Evolutionary conservation across 169 alveolate species (phyloP).

Genomic region (Cryptosporidium ubiquitum): DNA sequence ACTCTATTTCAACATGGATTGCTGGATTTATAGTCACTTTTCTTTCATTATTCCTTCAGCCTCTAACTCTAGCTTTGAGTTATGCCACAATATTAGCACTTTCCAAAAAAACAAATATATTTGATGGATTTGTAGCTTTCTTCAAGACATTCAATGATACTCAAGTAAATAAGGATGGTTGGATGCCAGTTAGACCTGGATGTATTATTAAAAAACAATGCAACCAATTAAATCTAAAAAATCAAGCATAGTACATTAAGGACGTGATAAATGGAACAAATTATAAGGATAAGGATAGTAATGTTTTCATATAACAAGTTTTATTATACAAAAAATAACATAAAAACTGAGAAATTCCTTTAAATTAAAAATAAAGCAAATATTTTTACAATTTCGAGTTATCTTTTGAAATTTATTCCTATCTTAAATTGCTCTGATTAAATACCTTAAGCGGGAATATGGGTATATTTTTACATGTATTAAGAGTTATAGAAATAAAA

Average conservation of each 20-base stretch:
- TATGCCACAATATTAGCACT: background rate
- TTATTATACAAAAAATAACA: too few relatives aligned
- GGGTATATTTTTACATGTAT: background rate
- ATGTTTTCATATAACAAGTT: too few relatives aligned
- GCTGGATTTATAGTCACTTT: constrained; percentile 47
- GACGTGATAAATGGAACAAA: too few relatives aligned
- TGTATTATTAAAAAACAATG: constrained; percentile 20
- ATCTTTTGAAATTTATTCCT: background rate
- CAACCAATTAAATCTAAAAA: too few relatives aligned
- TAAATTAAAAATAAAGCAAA: background rate
- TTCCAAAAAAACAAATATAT: constrained; percentile 1
- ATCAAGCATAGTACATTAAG: too few relatives aligned
- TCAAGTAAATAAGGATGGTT: constrained; percentile 19
- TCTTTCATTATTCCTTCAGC: constrained; percentile 44
- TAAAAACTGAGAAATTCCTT: background rate
- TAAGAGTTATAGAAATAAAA: background rate
- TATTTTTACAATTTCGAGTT: background rate
- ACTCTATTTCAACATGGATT: constrained; percentile 67
- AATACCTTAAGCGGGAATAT: background rate
- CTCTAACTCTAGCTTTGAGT: constrained; percentile 11
- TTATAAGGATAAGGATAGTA: too few relatives aligned
- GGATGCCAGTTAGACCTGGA: constrained; percentile 52
- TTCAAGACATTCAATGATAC: background rate
- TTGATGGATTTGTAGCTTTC: constrained; percentile 56
- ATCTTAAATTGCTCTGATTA: too few relatives aligned